Evolutionary conservation across 345 rosid species (phyloP), one percentile per base, ranked within the genome.

Genomic region (Anacardium occidentale): DNA sequence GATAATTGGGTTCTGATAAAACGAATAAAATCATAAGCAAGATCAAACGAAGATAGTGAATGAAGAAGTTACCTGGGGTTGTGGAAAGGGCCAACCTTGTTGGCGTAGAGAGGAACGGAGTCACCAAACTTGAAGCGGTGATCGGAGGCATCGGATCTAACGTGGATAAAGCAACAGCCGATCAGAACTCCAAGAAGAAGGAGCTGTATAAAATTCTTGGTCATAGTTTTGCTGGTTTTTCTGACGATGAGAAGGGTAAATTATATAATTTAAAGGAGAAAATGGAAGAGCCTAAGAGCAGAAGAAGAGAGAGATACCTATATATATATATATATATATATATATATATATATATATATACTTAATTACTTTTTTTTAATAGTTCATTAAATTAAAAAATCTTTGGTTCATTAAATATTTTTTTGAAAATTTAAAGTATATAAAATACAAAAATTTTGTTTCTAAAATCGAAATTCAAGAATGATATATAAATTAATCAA

Each of bases 21-120:
- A 62, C 15, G 24, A 3, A 42, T 25, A 53, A 13, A 54, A 32
- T n/a, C 22, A n/a, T 0, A 44, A 44, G 34, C n/a, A 24, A 51
- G 37, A 50, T 44, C 56, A 10, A 29, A 22, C 6, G 17, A 5
- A 32, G 52, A 4, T 0, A 48, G 21, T 25, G 48, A 42, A 71
- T 0, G 32, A 59, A 14, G 58, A 40, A 17, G 26, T 76, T 77
- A 81, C 97, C 92, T 90, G 76, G 93, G 96, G 68, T 92, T 92
- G 75, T 92, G 90, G 66, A 87, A 92, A 24, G 97, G 96, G 8
- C 92, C 96, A 64, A 90, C 93, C 75, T 91, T 91, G 73, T 91
- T 91, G 78, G 91, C 91, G 74, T 91, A 89, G 44, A 91, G 89
- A 14, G 91, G 91, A 58, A 91, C 91, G 5, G 75, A 14, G 47